Conservation (phyloP, 2,329 filamentous ascomycete genomes). For the Fusarium liriodendri region DNA sequence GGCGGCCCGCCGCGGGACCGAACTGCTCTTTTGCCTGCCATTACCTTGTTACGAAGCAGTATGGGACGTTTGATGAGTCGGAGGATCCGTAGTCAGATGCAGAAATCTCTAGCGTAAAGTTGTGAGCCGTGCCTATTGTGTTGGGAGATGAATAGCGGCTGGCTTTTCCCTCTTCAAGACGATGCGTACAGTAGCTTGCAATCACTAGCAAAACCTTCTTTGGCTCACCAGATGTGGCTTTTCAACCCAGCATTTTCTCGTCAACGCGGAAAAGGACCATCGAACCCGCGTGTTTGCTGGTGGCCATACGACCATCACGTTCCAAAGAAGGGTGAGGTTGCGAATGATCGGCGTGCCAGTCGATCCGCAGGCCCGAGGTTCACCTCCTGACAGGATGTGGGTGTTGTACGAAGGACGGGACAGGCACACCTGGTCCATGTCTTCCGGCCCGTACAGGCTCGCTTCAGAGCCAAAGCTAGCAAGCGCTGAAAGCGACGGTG, state of each 20-base stretch:
- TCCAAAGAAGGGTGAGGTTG: background rate
- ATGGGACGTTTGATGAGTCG: slow-evolving; percentile 1
- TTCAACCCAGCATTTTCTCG: background rate
- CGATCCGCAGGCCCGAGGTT: slow-evolving; percentile 5
- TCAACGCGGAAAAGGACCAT: background rate
- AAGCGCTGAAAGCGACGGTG: slow-evolving; percentile 4
- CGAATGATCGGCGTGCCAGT: background rate
- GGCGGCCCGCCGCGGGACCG: slow-evolving; percentile 29
- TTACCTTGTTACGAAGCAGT: slow-evolving; percentile 3
- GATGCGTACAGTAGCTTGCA: slow-evolving; percentile 13
- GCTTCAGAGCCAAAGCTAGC: background rate
- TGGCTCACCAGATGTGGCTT: background rate
- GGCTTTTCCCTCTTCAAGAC: slow-evolving; percentile 1
- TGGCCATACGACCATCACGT: background rate
- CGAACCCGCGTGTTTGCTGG: background rate
- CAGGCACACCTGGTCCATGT: slow-evolving; percentile 3
- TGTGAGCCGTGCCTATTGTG: slow-evolving; percentile 9
- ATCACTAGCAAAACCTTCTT: slow-evolving; percentile 30
- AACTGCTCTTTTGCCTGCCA: slow-evolving; percentile 8
- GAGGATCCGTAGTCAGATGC: slow-evolving; percentile 4
- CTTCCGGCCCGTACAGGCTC: slow-evolving; percentile 1
- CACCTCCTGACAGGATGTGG: background rate
- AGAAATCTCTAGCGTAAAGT: slow-evolving; percentile 13
- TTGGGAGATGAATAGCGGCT: slow-evolving; percentile 20
- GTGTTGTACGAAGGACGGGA: background rate